A percentile compares a stretch with the other conserved stretches of the same genome.
Evolutionary conservation across 768 basidiomycete genomes (phyloP).

Genomic region (Boletus fagicola): DNA sequence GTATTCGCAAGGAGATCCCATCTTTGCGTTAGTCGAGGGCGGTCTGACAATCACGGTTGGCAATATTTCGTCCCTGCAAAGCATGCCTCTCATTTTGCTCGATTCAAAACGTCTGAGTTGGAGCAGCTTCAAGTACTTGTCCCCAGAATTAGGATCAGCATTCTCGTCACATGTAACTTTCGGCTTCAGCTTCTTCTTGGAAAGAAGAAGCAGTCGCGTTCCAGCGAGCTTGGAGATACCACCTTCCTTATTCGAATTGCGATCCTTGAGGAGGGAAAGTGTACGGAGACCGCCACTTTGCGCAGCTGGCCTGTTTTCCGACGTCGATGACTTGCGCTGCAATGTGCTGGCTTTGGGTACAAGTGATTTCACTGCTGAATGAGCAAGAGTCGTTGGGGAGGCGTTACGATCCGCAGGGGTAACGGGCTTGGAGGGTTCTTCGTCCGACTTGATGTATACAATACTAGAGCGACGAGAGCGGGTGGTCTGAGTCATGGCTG

Average conservation of each 20-base stretch:
- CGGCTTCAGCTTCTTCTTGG: constrained; percentile 54
- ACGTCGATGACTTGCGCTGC: constrained; percentile 37
- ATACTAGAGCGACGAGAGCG: constrained; percentile 54
- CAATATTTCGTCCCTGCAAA: constrained; percentile 54
- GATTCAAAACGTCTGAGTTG: constrained; percentile 63
- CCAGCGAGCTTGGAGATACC: constrained; percentile 22
- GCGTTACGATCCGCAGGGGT: constrained; percentile 1
- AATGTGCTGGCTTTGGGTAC: constrained; percentile 51
- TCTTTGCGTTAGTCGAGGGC: constrained; percentile 50
- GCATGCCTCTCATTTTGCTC: constrained; percentile 54
- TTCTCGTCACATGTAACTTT: constrained; percentile 36
- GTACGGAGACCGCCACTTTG: constrained; percentile 54
- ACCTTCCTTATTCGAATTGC: constrained; percentile 41
- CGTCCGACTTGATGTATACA: constrained; percentile 62
- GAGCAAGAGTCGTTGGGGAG: constrained; percentile 36
- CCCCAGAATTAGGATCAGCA: constrained; percentile 34
- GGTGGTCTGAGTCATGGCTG: constrained; percentile 20
- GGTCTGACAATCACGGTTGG: constrained; percentile 63
- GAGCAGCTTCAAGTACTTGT: constrained; percentile 56
- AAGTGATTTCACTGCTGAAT: constrained; percentile 52
- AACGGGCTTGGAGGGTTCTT: constrained; percentile 25
- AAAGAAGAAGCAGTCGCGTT: constrained; percentile 56
- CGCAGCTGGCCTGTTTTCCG: constrained; percentile 14
- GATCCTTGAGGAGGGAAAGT: constrained; percentile 62
- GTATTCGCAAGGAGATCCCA: constrained; percentile 45